A percentile compares a stretch with the other conserved stretches of the same genome.
These are phyloP conservation scores for Fusarium penzigii DNA, from an alignment of 2,329 filamentous ascomycete genomes.

Conservation along the genomic window DNA sequence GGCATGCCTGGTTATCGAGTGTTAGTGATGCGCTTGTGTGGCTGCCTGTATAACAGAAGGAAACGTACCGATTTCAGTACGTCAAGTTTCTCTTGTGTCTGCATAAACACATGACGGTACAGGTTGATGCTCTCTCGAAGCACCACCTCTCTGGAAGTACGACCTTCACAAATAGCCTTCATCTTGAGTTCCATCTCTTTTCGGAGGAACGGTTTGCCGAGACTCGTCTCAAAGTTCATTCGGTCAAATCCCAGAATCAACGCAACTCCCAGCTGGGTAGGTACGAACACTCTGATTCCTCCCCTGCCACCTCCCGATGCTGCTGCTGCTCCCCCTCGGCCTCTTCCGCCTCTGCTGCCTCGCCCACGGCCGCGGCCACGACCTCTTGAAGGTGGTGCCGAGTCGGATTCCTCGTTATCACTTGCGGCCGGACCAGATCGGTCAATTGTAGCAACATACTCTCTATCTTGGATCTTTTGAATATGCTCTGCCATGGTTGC, in stretches of 20 bases:
- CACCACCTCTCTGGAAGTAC: conserved; percentile 71
- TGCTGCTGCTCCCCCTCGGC: conserved; percentile 42
- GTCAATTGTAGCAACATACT: conserved; percentile 74
- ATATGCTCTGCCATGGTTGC: conserved; percentile 99
- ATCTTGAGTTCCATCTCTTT: conserved; percentile 98
- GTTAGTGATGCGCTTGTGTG: conserved; percentile 15
- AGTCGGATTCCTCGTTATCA: conserved; percentile 41
- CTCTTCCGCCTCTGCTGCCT: conserved; percentile 37
- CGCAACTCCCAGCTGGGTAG: conserved; percentile 86
- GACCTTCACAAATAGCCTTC: conserved; percentile 93
- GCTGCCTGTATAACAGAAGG: neutral
- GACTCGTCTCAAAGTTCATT: conserved; percentile 87
- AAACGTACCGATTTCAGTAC: conserved; percentile 61
- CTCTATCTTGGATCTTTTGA: conserved; percentile 85
- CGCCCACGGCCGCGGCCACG: conserved; percentile 51
- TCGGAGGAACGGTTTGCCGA: conserved; percentile 92
- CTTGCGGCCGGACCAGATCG: conserved; percentile 39
- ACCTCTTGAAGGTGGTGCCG: conserved; percentile 42
- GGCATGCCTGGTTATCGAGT: conserved; percentile 34
- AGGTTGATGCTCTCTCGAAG: conserved; percentile 81
- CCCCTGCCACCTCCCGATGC: conserved; percentile 46
- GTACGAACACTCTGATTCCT: conserved; percentile 82
- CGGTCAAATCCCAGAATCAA: conserved; percentile 93
- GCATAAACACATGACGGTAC: conserved; percentile 83
- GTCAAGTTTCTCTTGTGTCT: conserved; percentile 75